A percentile compares a stretch with the other conserved stretches of the same genome.
These are phyloP conservation scores for Amphirosellinia nigrospora DNA, from an alignment of 495 filamentous ascomycete species.

Conservation along the genomic window DNA sequence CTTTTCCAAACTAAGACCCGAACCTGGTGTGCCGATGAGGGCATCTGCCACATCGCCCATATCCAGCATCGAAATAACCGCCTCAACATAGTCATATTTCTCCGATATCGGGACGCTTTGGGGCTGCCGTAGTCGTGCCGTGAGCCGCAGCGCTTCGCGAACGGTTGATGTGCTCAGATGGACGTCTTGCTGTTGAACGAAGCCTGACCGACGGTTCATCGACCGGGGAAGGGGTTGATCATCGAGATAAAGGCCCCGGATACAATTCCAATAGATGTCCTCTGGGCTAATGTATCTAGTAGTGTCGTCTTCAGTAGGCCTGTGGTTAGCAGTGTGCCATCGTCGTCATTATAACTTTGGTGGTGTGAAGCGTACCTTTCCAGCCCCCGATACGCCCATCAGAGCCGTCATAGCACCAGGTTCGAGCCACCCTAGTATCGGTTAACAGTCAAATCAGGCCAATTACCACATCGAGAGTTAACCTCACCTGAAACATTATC, in stretches of 20 bases:
- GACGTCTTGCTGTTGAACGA: constrained; percentile 78
- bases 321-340: neutral
- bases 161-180: constrained; percentile 78
- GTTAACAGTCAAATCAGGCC: neutral
- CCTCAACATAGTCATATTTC: constrained; percentile 74
- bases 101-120: constrained; percentile 60
- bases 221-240: constrained; percentile 68
- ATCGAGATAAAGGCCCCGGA: constrained; percentile 66
- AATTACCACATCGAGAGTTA: neutral
- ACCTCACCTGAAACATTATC: constrained; percentile 65
- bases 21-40: constrained; percentile 49
- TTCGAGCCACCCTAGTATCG: constrained; percentile 73
- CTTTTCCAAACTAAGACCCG: constrained; percentile 39
- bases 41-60: neutral
- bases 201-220: constrained; percentile 73
- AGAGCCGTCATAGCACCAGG: constrained; percentile 83
- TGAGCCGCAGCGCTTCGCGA: constrained; percentile 72
- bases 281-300: neutral
- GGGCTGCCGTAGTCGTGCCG: constrained; percentile 73
- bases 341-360: neutral
- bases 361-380: constrained; percentile 61
- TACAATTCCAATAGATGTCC: neutral
- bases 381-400: constrained; percentile 74
- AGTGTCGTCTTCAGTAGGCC: neutral
- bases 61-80: constrained; percentile 59